A percentile compares a stretch with the other conserved stretches of the same genome.
phyloP scores from a whole-genome alignment of 306 rosid species.

The Lathyrus sativus region DNA sequence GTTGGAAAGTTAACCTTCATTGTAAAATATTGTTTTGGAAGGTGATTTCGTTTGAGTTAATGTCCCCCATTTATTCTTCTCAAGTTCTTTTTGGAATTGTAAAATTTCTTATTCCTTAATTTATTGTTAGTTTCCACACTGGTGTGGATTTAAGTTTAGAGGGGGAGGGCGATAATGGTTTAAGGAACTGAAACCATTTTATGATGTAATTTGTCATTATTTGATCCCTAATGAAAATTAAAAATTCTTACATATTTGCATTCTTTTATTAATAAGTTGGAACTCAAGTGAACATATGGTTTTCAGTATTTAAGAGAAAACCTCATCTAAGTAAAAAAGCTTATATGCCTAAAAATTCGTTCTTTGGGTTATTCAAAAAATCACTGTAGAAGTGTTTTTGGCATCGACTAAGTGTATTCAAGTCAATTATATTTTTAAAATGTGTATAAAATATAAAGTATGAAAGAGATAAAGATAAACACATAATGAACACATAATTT shows the following conservation, averaged over 20 bases:
- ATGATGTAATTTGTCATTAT: slow-evolving; percentile 25
- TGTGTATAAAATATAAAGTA: too few species aligned
- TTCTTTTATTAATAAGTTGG: not conserved
- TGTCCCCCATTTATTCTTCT: slow-evolving; percentile 36
- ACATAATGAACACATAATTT: too few species aligned
- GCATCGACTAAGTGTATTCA: too few species aligned
- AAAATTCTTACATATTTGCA: not conserved
- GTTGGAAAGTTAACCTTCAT: slow-evolving; percentile 43
- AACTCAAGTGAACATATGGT: too few species aligned
- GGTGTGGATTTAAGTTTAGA: slow-evolving; percentile 32
- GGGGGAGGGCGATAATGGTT: slow-evolving; percentile 24
- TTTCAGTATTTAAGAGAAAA: too few species aligned
- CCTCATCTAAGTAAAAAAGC: too few species aligned
- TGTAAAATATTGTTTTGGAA: slow-evolving; percentile 63
- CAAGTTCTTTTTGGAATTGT: slow-evolving; percentile 37
- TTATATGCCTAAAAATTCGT: too few species aligned
- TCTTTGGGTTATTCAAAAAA: too few species aligned
- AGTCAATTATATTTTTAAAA: too few species aligned
- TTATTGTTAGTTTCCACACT: slow-evolving; percentile 38
- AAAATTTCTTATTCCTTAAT: slow-evolving; percentile 44
- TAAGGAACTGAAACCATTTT: slow-evolving; percentile 7
- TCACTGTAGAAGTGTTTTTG: too few species aligned
- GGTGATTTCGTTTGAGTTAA: slow-evolving; percentile 45
- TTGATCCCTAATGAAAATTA: slow-evolving; percentile 19
- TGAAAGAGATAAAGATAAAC: too few species aligned